phyloP scores from a whole-genome alignment of 148 eudicot genomes.

The Persicaria tinctoria region DNA sequence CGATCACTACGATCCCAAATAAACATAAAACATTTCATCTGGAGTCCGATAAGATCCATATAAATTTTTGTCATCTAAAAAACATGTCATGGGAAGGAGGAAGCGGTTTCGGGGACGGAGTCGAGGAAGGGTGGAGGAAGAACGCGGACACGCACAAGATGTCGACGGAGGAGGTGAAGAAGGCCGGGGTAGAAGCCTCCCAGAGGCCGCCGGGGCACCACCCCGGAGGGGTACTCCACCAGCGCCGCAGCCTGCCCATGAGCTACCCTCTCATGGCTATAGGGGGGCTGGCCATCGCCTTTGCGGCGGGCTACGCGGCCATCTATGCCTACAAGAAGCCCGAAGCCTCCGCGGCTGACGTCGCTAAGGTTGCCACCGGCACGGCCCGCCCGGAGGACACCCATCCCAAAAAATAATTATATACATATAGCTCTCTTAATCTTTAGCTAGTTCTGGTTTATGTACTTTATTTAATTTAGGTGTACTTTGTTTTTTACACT shows the following conservation, averaged over 20 bases:
- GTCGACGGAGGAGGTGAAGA: not conserved
- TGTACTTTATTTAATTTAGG: too few relatives aligned
- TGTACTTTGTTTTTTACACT: too few relatives aligned
- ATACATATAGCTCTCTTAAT: too few relatives aligned
- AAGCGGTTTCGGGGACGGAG: not conserved
- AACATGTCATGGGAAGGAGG: not conserved
- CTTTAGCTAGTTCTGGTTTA: too few relatives aligned
- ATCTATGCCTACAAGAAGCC: constrained; percentile 64
- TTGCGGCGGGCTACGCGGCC: constrained; percentile 33
- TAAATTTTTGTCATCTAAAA: not conserved
- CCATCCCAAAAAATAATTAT: constrained; percentile 30
- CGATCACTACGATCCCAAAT: too few relatives aligned
- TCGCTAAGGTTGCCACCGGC: constrained; percentile 47
- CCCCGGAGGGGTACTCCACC: constrained; percentile 48
- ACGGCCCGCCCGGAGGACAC: constrained; percentile 30
- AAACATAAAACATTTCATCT: too few relatives aligned
- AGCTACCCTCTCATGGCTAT: constrained; percentile 30
- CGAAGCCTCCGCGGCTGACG: constrained; percentile 57
- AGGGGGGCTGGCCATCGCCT: constrained; percentile 36
- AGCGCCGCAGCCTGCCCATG: constrained; percentile 28
- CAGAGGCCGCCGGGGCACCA: constrained; percentile 16
- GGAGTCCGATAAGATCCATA: too few relatives aligned
- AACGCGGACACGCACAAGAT: not conserved
- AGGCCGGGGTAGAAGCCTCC: not conserved
- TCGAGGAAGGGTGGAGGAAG: not conserved